Evolutionary conservation across 768 basidiomycete genomes (phyloP).

Genomic region (Agrocybe pediades): DNA sequence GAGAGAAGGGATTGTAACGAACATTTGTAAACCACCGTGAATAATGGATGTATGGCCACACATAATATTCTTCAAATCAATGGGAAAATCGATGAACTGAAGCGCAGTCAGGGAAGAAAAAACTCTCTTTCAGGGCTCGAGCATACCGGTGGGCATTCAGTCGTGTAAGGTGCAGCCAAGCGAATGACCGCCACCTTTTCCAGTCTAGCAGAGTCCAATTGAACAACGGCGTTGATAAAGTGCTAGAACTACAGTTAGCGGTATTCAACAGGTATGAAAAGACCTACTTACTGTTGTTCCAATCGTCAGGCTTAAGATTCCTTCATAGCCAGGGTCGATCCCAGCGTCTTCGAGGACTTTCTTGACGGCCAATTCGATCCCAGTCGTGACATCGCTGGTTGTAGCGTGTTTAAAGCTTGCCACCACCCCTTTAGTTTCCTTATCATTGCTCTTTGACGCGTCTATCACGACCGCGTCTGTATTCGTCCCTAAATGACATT

Average conservation of each 20-base stretch:
- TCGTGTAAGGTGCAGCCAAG: constrained; percentile 60
- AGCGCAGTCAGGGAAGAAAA: constrained; percentile 20
- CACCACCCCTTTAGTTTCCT: constrained; percentile 34
- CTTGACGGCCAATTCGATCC: constrained; percentile 55
- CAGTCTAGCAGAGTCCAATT: constrained; percentile 52
- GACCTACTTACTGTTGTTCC: constrained; percentile 52
- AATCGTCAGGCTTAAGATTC: constrained; percentile 54
- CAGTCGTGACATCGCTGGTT: constrained; percentile 56
- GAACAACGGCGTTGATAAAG: constrained; percentile 63
- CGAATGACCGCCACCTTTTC: constrained; percentile 65
- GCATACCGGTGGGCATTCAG: constrained; percentile 59
- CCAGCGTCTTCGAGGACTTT: constrained; percentile 41
- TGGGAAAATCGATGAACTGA: constrained; percentile 38
- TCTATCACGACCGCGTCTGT: constrained; percentile 36
- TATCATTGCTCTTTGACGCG: constrained; percentile 24
- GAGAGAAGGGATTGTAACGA: constrained; percentile 21
- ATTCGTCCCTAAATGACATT: constrained; percentile 29
- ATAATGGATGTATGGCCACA: constrained; percentile 34
- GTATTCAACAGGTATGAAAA: not conserved
- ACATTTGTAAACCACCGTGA: constrained; percentile 46
- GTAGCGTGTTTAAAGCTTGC: constrained; percentile 52
- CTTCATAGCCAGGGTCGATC: constrained; percentile 29
- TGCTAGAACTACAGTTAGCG: constrained; percentile 27
- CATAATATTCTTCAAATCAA: constrained; percentile 28
- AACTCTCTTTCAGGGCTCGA: constrained; percentile 30